Percentiles rank a stretch among this genome's conserved stretches.
Evolutionary conservation across 2,329 filamentous ascomycete species (phyloP).

Genomic region (Purpureocillium lavendulum): DNA sequence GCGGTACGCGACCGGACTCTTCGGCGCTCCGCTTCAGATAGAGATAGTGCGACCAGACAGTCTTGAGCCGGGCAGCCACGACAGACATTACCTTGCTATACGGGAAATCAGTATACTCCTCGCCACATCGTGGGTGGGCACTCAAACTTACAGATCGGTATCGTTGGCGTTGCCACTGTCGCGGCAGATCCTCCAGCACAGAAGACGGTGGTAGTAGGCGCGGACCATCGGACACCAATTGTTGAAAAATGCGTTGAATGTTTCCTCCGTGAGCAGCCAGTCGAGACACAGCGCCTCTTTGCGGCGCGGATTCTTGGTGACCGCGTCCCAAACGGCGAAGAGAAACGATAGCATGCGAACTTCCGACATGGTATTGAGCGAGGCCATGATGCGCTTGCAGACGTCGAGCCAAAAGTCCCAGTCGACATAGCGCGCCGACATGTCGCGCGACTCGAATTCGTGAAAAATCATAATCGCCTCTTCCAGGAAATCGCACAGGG

Average conservation of each 20-base stretch:
- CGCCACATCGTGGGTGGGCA: not conserved
- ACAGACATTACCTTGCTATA: constrained; percentile 61
- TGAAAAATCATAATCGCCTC: constrained; percentile 63
- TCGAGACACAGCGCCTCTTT: constrained; percentile 64
- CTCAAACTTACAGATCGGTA: constrained; percentile 55
- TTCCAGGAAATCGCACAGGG: constrained; percentile 85
- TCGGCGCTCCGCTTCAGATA: constrained; percentile 64
- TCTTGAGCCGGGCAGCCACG: constrained; percentile 59
- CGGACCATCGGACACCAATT: constrained; percentile 96
- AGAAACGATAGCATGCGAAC: constrained; percentile 77
- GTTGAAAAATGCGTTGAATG: constrained; percentile 77
- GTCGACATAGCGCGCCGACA: constrained; percentile 45
- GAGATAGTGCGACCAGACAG: constrained; percentile 71
- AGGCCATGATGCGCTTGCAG: constrained; percentile 68
- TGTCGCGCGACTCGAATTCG: constrained; percentile 33
- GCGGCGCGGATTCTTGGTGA: constrained; percentile 55
- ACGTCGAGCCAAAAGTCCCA: constrained; percentile 84
- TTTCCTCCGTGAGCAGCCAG: constrained; percentile 65
- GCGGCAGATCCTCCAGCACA: constrained; percentile 83
- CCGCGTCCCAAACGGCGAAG: constrained; percentile 69
- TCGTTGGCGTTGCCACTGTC: constrained; percentile 59
- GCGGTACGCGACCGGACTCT: constrained; percentile 40
- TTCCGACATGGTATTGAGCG: constrained; percentile 84
- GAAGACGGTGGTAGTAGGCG: constrained; percentile 81
- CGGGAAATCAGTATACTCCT: constrained; percentile 14